Evolutionary conservation across 768 basidiomycete genomes (phyloP).

Genomic region (Tulasnella sp.): DNA sequence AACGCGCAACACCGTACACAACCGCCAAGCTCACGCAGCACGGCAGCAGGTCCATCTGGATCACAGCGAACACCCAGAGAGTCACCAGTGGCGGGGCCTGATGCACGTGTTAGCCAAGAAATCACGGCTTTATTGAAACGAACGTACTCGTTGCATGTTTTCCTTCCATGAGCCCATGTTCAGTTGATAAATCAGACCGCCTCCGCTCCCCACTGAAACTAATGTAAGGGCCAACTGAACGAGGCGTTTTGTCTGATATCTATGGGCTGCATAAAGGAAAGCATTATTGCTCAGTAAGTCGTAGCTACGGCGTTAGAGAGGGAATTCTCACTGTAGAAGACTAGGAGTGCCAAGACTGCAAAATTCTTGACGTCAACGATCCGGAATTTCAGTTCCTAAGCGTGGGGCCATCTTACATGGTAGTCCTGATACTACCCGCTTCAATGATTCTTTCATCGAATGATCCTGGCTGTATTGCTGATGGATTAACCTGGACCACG

Average conservation of each 20-base stretch:
- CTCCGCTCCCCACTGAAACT: conserved; percentile 60
- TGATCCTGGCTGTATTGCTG: conserved; percentile 74
- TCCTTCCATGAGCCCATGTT: conserved; percentile 69
- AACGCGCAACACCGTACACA: conserved; percentile 45
- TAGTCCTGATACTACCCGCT: conserved; percentile 64
- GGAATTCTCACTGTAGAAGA: conserved; percentile 67
- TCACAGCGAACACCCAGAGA: conserved; percentile 73
- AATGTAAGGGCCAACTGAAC: conserved; percentile 64
- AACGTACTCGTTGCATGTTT: conserved; percentile 72
- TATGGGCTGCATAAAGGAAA: conserved; percentile 52
- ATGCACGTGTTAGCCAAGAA: conserved; percentile 27
- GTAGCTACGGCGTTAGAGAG: conserved; percentile 24
- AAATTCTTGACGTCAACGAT: not conserved
- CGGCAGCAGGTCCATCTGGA: conserved; percentile 68
- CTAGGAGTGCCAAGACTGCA: conserved; percentile 70
- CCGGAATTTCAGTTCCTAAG: not conserved
- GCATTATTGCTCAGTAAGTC: not conserved
- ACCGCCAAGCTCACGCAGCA: conserved; percentile 59
- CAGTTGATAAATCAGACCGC: conserved; percentile 70
- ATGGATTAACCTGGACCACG: conserved; percentile 63
- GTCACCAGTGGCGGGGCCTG: conserved; percentile 80
- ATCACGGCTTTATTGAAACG: not conserved
- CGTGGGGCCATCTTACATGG: conserved; percentile 61
- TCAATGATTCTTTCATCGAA: conserved; percentile 52
- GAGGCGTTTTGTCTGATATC: conserved; percentile 60